These are phyloP conservation scores for Alnus glutinosa DNA, from an alignment of 306 rosid species.

Conservation along the genomic window DNA sequence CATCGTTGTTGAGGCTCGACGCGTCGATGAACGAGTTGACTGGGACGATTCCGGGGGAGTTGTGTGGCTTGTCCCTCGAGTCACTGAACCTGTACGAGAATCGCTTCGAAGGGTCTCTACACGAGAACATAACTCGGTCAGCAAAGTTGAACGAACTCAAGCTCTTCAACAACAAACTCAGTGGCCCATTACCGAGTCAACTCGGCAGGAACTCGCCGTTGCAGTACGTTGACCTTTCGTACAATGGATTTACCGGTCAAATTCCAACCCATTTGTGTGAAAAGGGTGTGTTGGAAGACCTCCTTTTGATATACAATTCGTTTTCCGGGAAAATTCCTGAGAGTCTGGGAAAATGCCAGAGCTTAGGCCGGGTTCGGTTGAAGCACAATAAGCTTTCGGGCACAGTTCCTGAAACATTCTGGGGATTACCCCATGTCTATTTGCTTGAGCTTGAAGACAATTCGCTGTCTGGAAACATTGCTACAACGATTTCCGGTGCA, in stretches of 20 bases:
- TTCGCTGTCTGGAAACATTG: constrained; percentile 60
- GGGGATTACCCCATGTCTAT: constrained; percentile 66
- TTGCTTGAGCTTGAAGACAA: constrained; percentile 58
- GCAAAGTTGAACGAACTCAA: constrained; percentile 50
- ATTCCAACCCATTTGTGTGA: constrained; percentile 58
- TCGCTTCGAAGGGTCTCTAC: constrained; percentile 53
- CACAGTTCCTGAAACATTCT: constrained; percentile 54
- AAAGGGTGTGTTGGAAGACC: constrained; percentile 38
- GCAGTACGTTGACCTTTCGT: constrained; percentile 52
- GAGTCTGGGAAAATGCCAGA: constrained; percentile 52
- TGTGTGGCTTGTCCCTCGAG: constrained; percentile 49
- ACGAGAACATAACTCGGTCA: constrained; percentile 44
- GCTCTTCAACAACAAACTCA: constrained; percentile 61
- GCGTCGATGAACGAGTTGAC: constrained; percentile 57
- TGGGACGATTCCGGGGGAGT: constrained; percentile 59
- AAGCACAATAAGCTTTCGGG: constrained; percentile 68
- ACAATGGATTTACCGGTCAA: constrained; percentile 52
- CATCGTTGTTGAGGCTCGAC: constrained; percentile 48
- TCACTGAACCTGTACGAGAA: constrained; percentile 51
- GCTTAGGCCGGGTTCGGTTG: constrained; percentile 56
- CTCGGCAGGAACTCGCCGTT: constrained; percentile 59
- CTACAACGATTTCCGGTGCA: constrained; percentile 50
- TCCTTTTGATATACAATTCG: constrained; percentile 55
- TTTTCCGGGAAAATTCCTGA: constrained; percentile 65
- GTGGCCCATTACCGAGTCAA: constrained; percentile 50